phyloP scores from a whole-genome alignment of 2,329 filamentous ascomycete genomes.

The Nemania diffusa region DNA sequence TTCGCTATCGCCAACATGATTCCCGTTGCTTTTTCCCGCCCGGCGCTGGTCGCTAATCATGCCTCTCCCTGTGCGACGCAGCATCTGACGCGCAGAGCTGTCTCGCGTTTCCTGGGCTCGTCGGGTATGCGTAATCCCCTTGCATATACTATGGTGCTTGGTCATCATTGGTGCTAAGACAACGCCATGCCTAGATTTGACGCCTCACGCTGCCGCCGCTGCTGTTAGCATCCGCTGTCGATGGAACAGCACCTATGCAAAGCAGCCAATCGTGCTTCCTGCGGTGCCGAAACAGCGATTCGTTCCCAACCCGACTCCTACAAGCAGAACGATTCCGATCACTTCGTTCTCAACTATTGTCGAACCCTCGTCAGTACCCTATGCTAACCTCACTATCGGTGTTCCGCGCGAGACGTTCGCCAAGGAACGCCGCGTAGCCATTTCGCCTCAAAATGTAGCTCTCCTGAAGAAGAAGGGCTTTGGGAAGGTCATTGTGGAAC shows the following conservation, averaged over 20 bases:
- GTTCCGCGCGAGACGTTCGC: conserved; percentile 82
- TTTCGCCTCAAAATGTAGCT: conserved; percentile 85
- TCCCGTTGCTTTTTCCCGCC: conserved; percentile 44
- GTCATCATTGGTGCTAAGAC: conserved; percentile 42
- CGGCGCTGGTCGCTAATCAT: conserved; percentile 47
- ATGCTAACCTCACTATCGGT: conserved; percentile 78
- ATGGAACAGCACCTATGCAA: conserved; percentile 47
- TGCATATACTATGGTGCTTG: conserved; percentile 18
- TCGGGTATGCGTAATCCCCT: conserved; percentile 24
- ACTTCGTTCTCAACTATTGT: conserved; percentile 49
- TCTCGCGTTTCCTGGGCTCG: conserved; percentile 48
- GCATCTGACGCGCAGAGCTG: conserved; percentile 40
- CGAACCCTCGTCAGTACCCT: conserved; percentile 66
- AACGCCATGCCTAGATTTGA: conserved; percentile 42
- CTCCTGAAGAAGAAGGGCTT: conserved; percentile 89
- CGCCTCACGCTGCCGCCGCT: conserved; percentile 35
- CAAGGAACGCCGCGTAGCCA: conserved; percentile 82
- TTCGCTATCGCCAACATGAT: conserved; percentile 43
- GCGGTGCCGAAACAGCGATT: conserved; percentile 42
- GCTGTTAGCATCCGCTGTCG: conserved; percentile 39
- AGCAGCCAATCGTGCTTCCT: conserved; percentile 46
- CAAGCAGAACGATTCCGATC: conserved; percentile 40
- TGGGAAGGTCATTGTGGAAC: conserved; percentile 78
- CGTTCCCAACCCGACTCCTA: conserved; percentile 35
- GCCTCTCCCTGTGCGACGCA: conserved; percentile 44